Base-by-base conservation (phyloP, 148 eudicot species). In the Vaccinium vitisidaea region DNA sequence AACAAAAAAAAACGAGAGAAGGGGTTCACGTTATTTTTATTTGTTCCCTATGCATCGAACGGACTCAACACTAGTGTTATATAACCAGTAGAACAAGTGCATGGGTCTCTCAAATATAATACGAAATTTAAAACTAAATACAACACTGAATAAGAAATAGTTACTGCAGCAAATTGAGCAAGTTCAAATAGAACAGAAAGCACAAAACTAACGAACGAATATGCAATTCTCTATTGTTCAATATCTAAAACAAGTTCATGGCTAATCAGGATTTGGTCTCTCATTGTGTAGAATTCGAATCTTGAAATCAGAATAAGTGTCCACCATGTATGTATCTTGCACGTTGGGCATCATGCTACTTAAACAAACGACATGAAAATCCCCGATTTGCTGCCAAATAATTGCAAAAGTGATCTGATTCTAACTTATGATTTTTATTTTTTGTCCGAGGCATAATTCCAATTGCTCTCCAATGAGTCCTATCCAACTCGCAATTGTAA, bases 281-380 rank as follows among this genome's bases (percentile, higher is more conserved):
- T 19, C 78, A 46, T 46, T 21, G 13, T 16, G 25, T 14, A 75
- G 23, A 46, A 6, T 73, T 36, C 19, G 39, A 73, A 39, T 73
- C 48, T 73, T 73, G 0, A 0, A 0, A 36, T 18, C 8, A 39
- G 10, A 14, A 7, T 16, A 2, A 36, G 10, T 39, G n/a, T 73
- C 36, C 4, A 6, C 9, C 49, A 73, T 73, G 77, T 36, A 73
- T 73, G 77, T 36, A 2, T 16, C 18, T 73, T 39, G 48, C 77
- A 73, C 23, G 77, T 39, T 36, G 77, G 77, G 0, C 77, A 16
- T 71, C 46, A 36, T 73, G 77, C n/a, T 73, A 39, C 13, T 14
- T 73, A 48, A 73, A 39, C 77, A 39, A 39, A 73, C 77, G 50
- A 73, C 77, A 73, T 73, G 77, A 73, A 73, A 73, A 73, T 73